Evolutionary conservation across 2,329 filamentous ascomycete species (phyloP), one percentile per base, ranked within the genome.

Genomic region (Corynespora cassiicola): DNA sequence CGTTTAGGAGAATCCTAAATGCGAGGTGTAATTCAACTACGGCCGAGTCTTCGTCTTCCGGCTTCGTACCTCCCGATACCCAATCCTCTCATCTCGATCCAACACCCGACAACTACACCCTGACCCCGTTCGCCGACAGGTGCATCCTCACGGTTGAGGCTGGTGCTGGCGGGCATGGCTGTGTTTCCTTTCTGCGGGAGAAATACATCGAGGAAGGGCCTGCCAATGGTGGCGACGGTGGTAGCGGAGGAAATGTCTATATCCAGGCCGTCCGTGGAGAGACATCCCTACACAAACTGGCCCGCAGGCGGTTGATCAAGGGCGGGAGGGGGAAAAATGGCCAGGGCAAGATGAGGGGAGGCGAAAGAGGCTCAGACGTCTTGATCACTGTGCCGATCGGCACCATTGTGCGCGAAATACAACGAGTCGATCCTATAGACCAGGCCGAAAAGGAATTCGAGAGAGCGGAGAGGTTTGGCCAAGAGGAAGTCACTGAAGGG

Each of bases 151-250:
- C 82, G 0, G 70, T 97, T 3, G 80, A 87, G 54, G 87, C 91
- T 12, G 94, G 94, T 7, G 72, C 77, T 2, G 94, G 94, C 17
- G 94, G 94, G 7, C 85, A 94, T 61, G 94, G 94, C 48, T 99
- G 94, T 63, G 89, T 97, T 33, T 94, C 94, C 0, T 99, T 97
- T 65, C 74, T 95, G 27, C 86, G 92, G 14, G 94, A 99, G 59
- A 92, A 92, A 48, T 97, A 88, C 68, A 78, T 96, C 19, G 82
- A 85, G 28, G 85, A 95, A 50, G 94, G 94, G 0, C 94, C 94
- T 8, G 83, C 94, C 7, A 97, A 99, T 67, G 94, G 94, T 31
- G 94, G 94, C 43, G 90, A 99, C 63, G 94, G 94, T 26, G 94
- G 94, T 4, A 87, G 84, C 39, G 94, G 94, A 46, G 94, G 94